These are phyloP conservation scores for Tremellales sp. DNA, from an alignment of 1,284 basidiomycete genomes.

Conservation along the genomic window DNA sequence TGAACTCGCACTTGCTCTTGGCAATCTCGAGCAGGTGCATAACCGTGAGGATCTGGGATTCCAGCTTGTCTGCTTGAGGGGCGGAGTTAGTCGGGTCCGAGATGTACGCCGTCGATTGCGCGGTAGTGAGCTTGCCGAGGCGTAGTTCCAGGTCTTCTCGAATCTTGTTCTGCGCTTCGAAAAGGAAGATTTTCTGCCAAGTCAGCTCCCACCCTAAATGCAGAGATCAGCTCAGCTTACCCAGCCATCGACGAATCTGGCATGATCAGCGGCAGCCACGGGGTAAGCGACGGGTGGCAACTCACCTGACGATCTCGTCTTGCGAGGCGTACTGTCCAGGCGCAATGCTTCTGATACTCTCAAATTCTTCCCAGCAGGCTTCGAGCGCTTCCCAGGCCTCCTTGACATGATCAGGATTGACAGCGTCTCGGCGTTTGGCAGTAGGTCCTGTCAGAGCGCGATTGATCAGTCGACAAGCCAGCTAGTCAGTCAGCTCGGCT, in stretches of 20 bases:
- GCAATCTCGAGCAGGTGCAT: constrained; percentile 55
- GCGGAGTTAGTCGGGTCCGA: constrained; percentile 12
- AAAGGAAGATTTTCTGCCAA: constrained; percentile 41
- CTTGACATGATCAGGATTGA: constrained; percentile 61
- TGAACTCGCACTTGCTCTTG: constrained; percentile 53
- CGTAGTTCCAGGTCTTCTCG: constrained; percentile 42
- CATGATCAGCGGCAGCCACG: not conserved
- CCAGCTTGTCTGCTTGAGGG: constrained; percentile 6
- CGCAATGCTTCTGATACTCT: constrained; percentile 54
- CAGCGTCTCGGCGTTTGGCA: constrained; percentile 58
- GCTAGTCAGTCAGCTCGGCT: constrained; percentile 21
- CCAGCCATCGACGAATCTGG: constrained; percentile 72
- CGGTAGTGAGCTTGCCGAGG: constrained; percentile 13
- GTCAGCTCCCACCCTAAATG: not conserved
- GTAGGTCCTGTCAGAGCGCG: constrained; percentile 66
- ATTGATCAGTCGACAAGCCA: constrained; percentile 70
- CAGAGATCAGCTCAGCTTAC: constrained; percentile 54
- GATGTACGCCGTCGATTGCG: constrained; percentile 14
- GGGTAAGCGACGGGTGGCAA: not conserved
- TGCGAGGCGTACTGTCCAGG: constrained; percentile 50
- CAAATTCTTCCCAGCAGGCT: constrained; percentile 73
- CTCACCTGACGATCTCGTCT: constrained; percentile 61
- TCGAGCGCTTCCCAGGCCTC: constrained; percentile 77
- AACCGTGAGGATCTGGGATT: constrained; percentile 22
- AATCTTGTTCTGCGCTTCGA: constrained; percentile 46